Evolutionary conservation across 768 basidiomycete genomes (phyloP).

Genomic region (Rossbeevera mucosa): DNA sequence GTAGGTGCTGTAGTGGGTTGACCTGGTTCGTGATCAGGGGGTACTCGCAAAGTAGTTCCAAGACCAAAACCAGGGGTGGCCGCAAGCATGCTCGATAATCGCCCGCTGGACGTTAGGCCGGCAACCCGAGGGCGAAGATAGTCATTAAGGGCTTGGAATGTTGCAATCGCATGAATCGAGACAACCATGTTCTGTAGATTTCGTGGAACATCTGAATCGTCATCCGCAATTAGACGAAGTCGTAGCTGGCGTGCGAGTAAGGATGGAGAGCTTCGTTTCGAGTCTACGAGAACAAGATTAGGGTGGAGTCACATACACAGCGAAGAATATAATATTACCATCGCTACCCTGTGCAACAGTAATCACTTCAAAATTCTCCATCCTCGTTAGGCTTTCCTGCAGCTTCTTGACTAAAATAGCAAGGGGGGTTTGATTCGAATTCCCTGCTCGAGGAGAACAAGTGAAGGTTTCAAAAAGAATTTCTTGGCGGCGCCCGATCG

Average conservation of each 20-base stretch:
- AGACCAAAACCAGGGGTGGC: constrained; percentile 69
- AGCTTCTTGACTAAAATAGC: constrained; percentile 87
- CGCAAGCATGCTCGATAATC: constrained; percentile 83
- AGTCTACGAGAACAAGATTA: constrained; percentile 46
- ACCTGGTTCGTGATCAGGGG: constrained; percentile 32
- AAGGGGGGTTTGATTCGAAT: constrained; percentile 53
- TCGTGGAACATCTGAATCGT: constrained; percentile 84
- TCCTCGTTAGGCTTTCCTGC: constrained; percentile 90
- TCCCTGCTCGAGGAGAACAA: constrained; percentile 43
- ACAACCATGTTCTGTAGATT: constrained; percentile 88
- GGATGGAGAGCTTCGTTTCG: constrained; percentile 86
- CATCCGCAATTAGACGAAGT: constrained; percentile 82
- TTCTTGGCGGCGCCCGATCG: constrained; percentile 61
- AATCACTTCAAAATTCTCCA: constrained; percentile 94
- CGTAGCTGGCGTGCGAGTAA: constrained; percentile 90
- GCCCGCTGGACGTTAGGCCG: constrained; percentile 56
- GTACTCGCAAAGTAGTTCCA: constrained; percentile 38
- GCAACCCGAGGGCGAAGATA: constrained; percentile 90
- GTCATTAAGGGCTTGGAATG: constrained; percentile 94
- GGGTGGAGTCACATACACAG: background rate
- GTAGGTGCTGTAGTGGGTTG: constrained; percentile 26
- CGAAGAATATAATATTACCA: constrained; percentile 40
- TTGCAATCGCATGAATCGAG: constrained; percentile 97
- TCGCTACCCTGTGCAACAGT: constrained; percentile 81
- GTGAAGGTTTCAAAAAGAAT: constrained; percentile 78